Evolutionary conservation across 31 red algal species (phyloP), one percentile per base, ranked within the genome.

Genomic region (Odonthalia washingtoniensis): DNA sequence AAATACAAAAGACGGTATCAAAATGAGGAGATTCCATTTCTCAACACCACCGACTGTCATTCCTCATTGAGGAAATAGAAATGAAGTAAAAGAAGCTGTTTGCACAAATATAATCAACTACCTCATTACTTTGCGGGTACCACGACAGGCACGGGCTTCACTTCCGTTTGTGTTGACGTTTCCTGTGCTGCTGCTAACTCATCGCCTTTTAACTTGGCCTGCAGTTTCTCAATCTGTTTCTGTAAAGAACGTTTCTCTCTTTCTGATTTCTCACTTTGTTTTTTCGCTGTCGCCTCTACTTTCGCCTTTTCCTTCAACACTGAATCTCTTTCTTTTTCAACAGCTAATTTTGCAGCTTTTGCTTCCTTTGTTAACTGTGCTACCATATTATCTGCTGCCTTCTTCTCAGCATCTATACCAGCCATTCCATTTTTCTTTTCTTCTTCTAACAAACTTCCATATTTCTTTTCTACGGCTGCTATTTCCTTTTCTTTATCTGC

Each of bases 191-290:
- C n/a, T n/a, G n/a, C n/a, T n/a, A n/a, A n/a, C n/a, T n/a, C n/a
- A n/a, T n/a, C 68, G 40, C 64, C 74, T 70, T 79, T 88, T 63
- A 78, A 21, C 49, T 78, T 78, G 27, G 62, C 40, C 52, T 89
- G 60, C 5, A 89, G 66, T 45, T 80, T 74, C 3, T 73, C 74
- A 31, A 89, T 57, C 60, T 75, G 61, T 5, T 65, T 33, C 74
- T 70, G 86, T 61, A 89, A 72, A 31, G n/a, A 32, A n/a, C 70
- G 64, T 41, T 73, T 78, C 32, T 89, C 86, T 38, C 39, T 89
- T 45, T 31, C 16, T 39, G 86, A 61, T 44, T 72, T 80, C 24
- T 37, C 69, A 31, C 24, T 65, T 4, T 33, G 75, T 42, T 80
- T 81, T 31, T 60, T n/a, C 40, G 75, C 86, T 34, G 43, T 43